phyloP scores from a whole-genome alignment of 495 filamentous ascomycete species.

The Hypoxylon lienhwacheense region DNA sequence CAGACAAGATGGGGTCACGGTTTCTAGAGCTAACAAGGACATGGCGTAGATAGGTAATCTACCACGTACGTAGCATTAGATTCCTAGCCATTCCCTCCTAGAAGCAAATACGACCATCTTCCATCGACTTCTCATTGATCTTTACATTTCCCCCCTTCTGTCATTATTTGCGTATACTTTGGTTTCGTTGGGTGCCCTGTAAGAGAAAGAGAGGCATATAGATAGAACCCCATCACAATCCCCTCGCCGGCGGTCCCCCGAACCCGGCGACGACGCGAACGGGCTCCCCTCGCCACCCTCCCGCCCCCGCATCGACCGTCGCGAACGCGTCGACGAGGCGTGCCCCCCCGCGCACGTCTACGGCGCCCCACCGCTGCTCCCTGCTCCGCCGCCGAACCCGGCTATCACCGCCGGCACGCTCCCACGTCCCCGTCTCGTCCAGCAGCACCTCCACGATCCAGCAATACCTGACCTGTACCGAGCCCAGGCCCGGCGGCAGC shows the following conservation, averaged over 20 bases:
- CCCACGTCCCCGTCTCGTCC: slow-evolving; percentile 46
- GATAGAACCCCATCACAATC: slow-evolving; percentile 7
- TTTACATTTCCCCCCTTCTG: too few relatives aligned
- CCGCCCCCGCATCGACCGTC: too few relatives aligned
- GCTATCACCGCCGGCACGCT: background rate
- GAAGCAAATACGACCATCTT: too few relatives aligned
- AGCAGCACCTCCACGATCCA: slow-evolving; percentile 52
- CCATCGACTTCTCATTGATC: too few relatives aligned
- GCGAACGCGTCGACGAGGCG: slow-evolving; percentile 37
- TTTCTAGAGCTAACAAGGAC: too few relatives aligned
- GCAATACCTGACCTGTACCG: background rate
- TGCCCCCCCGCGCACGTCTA: slow-evolving; percentile 40
- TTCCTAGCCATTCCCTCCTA: too few relatives aligned
- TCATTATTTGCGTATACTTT: too few relatives aligned
- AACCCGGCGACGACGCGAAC: slow-evolving; percentile 28
- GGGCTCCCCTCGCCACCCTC: slow-evolving; percentile 4
- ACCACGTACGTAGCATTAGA: too few relatives aligned
- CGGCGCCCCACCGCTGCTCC: slow-evolving; percentile 50
- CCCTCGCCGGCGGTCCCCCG: slow-evolving; percentile 19
- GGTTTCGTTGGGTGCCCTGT: too few relatives aligned
- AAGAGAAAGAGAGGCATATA: too few relatives aligned
- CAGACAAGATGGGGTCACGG: too few relatives aligned
- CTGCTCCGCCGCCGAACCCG: slow-evolving; percentile 30
- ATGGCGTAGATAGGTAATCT: too few relatives aligned
- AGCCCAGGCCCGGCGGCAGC: background rate